Percentiles rank a stretch among this genome's conserved stretches.
Evolutionary conservation across 768 basidiomycete genomes (phyloP).

Genomic region (Boletus rubescentipes): DNA sequence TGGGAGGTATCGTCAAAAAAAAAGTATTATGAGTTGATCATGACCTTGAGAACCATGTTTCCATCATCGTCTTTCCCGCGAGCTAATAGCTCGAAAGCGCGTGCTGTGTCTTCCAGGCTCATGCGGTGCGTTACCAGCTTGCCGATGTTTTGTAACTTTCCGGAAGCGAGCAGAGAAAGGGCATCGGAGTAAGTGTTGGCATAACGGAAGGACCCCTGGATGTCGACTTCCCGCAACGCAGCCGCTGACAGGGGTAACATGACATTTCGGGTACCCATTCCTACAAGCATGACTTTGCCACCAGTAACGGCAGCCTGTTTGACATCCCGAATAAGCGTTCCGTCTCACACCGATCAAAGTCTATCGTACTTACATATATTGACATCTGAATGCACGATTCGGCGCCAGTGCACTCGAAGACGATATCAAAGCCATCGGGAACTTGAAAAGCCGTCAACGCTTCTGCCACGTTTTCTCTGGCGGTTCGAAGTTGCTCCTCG

Average conservation of each 20-base stretch:
- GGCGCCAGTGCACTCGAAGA: conserved; percentile 95
- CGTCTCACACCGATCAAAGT: conserved; percentile 10
- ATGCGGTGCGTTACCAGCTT: conserved; percentile 83
- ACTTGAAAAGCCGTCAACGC: conserved; percentile 57
- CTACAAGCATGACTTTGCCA: conserved; percentile 90
- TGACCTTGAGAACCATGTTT: conserved; percentile 84
- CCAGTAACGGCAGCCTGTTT: conserved; percentile 76
- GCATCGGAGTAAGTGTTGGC: conserved; percentile 91
- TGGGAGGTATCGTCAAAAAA: neutral
- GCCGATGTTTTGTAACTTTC: conserved; percentile 60
- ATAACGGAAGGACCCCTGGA: conserved; percentile 89
- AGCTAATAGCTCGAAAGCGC: conserved; percentile 81
- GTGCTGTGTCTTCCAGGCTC: conserved; percentile 57
- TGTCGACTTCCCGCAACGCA: conserved; percentile 86
- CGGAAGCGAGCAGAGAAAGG: conserved; percentile 65
- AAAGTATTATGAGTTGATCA: conserved; percentile 53
- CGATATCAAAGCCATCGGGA: conserved; percentile 83
- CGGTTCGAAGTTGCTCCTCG: conserved; percentile 57
- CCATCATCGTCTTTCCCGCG: conserved; percentile 78
- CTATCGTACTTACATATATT: conserved; percentile 64
- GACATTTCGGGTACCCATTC: conserved; percentile 89
- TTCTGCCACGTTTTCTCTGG: conserved; percentile 54
- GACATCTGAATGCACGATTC: conserved; percentile 91
- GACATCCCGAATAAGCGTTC: conserved; percentile 13
- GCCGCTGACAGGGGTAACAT: conserved; percentile 82